Base-by-base conservation (phyloP, 305 asterid genomes). In the Coffea humblotiana region DNA sequence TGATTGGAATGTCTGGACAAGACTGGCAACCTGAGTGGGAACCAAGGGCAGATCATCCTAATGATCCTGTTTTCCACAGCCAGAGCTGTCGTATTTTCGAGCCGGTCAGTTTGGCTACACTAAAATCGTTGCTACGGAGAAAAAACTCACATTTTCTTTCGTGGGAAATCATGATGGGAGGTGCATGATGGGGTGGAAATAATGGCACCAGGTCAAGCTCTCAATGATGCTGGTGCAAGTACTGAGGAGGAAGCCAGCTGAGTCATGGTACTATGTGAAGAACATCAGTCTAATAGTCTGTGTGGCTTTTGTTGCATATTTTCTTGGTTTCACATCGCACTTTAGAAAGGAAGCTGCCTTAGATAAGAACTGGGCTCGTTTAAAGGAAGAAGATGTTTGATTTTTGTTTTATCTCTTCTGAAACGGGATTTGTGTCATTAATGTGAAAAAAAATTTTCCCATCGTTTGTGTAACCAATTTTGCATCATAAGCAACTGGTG, bases 1-100 rank as follows among this genome's bases (percentile, higher is more conserved):
- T 94, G 88, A 94, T 94, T 52, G 98, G 98, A 72, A 94, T 94
- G 98, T 96, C 90, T 0, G 98, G 97, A 23, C 98, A 94, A 78
- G 98, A 93, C 80, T 93, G 96, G 93, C 98, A 94, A 66, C 92
- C 93, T 25, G 86, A 85, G 60, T 94, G 98, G 98, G 84, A 91
- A 78, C 97, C 97, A 1, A 86, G 98, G 82, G 80, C 80, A 0
- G 88, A 88, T 77, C 98, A 94, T 85, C 90, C 82, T 12, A 78
- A 75, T 0, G 92, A 82, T 51, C 97, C 96, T 9, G 80, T 94
- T 71, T 94, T 52, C 98, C 98, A 4, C 98, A 94, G 79, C 98
- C 97, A 0, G 81, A 79, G 37, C 85, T 86, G 58, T 94, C 98
- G 8, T 58, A 90, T 86, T 94, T 90, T 40, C 96, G 98, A 0